These are phyloP conservation scores for Lactarius indigo DNA, from an alignment of 768 basidiomycete species.

Conservation along the genomic window DNA sequence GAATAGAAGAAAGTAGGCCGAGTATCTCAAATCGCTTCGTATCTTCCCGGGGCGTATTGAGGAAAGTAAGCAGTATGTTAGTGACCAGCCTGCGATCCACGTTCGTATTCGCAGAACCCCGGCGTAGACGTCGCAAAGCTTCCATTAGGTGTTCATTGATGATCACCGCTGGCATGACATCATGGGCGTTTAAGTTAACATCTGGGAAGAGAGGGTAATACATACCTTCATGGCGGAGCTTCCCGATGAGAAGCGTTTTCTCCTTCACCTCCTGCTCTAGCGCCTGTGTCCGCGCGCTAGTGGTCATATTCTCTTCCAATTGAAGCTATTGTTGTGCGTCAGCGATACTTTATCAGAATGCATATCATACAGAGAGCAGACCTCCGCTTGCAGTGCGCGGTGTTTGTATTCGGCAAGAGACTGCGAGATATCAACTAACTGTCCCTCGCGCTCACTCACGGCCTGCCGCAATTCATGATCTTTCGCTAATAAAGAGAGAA, in stretches of 20 bases:
- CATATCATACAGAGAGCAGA: constrained; percentile 32
- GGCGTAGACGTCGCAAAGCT: constrained; percentile 89
- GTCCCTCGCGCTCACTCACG: constrained; percentile 76
- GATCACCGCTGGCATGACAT: constrained; percentile 69
- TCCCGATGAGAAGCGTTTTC: constrained; percentile 92
- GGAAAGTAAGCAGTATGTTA: constrained; percentile 87
- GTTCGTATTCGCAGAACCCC: constrained; percentile 77
- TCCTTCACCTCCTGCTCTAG: constrained; percentile 92
- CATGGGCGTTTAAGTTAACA: constrained; percentile 11
- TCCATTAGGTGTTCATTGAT: constrained; percentile 98
- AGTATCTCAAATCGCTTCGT: constrained; percentile 97
- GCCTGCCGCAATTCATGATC: constrained; percentile 87
- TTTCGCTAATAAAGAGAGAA: constrained; percentile 53
- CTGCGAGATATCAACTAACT: constrained; percentile 63
- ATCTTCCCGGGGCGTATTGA: constrained; percentile 87
- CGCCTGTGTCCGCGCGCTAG: constrained; percentile 60
- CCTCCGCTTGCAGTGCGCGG: constrained; percentile 85
- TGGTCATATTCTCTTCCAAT: constrained; percentile 68
- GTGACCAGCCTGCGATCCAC: constrained; percentile 93
- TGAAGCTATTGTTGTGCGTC: constrained; percentile 48
- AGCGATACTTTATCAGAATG: not conserved
- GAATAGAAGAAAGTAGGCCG: constrained; percentile 76
- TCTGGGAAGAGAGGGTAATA: constrained; percentile 2
- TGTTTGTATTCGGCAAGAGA: constrained; percentile 89
- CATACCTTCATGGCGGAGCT: constrained; percentile 90